Base-by-base conservation (phyloP, 148 eudicot genomes). In the Chenopodium formosanum region DNA sequence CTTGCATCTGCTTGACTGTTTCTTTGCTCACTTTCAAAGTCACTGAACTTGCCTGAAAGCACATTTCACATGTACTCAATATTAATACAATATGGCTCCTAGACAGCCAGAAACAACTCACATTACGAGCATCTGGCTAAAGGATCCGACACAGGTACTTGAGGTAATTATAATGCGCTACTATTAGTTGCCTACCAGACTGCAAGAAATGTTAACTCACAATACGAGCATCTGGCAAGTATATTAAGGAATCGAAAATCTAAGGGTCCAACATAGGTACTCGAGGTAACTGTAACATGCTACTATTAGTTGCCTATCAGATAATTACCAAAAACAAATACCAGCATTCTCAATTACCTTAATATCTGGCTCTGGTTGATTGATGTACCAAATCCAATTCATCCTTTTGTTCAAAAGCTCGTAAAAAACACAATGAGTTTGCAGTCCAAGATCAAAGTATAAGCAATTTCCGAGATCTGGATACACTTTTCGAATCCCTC, bases 351-450 rank as follows among this genome's bases (percentile, higher is more conserved):
- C 29, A 27, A 27, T 27, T 67, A 92, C 98, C 94, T 92, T 82
- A 29, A 88, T 83, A 73, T 87, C 80, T n/a, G 94, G 98, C 82
- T 91, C 94, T 1, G 93, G 93, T 82, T 87, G 94, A 83, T 88
- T 93, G 62, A 89, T 67, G 78, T 92, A 94, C 98, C 98, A 94
- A 83, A 94, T 83, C 98, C 98, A 94, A 29, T 94, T 94, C 70
- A 94, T 88, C 89, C 89, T 91, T 37, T 84, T 81, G 81, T 93
- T 88, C 70, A 81, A 80, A 72, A 94, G 87, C 91, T 94, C 95
- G 68, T 90, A 94, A 22, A 94, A 46, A 14, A 91, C 92, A 29
- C 83, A 65, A 70, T 94, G 98, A 31, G 91, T 89, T 71, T 80
- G 83, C 9, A 70, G 82, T 50, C 87, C 89, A 62, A 94, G 83